A percentile compares a stretch with the other conserved stretches of the same genome.
Conservation (phyloP, 2,329 filamentous ascomycete species). For the Westerdykella aurantiaca region DNA sequence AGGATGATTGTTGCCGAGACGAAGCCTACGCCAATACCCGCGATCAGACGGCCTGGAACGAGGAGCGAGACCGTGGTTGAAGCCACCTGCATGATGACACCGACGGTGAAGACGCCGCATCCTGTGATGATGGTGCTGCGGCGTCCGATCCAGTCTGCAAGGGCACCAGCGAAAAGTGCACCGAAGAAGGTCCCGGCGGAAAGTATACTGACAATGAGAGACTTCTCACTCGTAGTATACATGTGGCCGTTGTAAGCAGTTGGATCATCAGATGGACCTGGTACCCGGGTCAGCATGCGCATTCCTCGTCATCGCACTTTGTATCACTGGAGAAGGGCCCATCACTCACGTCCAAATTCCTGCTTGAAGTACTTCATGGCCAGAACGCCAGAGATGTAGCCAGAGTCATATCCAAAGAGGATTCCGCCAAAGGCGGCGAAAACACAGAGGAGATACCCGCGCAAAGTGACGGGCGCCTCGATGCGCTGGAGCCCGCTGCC, state of each 20-base stretch:
- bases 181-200: conserved; percentile 78
- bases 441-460: conserved; percentile 42
- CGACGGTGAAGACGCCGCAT: conserved; percentile 33
- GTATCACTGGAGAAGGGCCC: not conserved
- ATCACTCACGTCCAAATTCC: conserved; percentile 37
- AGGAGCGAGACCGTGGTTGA: conserved; percentile 30
- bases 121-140: conserved; percentile 53
- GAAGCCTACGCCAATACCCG: conserved; percentile 37
- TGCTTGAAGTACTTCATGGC: conserved; percentile 38
- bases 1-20: conserved; percentile 42
- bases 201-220: conserved; percentile 73
- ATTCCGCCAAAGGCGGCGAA: conserved; percentile 53
- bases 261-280: conserved; percentile 45
- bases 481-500: conserved; percentile 47
- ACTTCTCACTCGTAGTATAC: conserved; percentile 50
- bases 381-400: conserved; percentile 64
- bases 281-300: conserved; percentile 48
- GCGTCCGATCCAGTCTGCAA: conserved; percentile 64
- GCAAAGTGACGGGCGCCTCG: conserved; percentile 45
- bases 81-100: conserved; percentile 35
- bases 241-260: conserved; percentile 37
- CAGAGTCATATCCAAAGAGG: conserved; percentile 75
- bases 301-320: not conserved
- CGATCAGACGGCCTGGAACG: conserved; percentile 36
- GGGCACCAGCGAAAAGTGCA: conserved; percentile 61